Evolutionary conservation across 2,329 filamentous ascomycete genomes (phyloP), one percentile per base, ranked within the genome.

Genomic region (Fusarium sublunatum): DNA sequence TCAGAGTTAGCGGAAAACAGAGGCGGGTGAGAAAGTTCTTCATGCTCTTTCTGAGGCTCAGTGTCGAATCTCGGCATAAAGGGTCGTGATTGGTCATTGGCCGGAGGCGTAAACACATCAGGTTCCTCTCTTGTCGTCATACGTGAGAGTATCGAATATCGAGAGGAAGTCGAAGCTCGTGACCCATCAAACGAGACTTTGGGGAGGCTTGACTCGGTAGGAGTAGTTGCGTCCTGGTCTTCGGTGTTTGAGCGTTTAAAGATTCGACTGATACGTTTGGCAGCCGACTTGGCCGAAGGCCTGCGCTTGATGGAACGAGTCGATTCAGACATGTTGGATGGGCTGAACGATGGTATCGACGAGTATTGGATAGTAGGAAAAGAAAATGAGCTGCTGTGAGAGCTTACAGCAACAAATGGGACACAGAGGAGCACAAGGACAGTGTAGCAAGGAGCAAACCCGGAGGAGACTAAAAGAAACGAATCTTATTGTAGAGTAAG

Each of bases 211-310:
- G 48, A 13, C 2, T 58, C 59, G 3, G 26, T 29, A 1, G 51
- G 26, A 5, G 36, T 25, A 13, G 26, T 53, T 26, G 31, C 38
- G 5, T 67, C 64, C 1, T 48, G n/a, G 13, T 41, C 59, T 5
- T 66, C 51, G 12, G 42, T 64, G 40, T 55, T 67, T 40, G 46
- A 53, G 6, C 59, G 54, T 28, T 56, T 66, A 15, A 67, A 66
- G 36, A 66, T 67, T 6, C 64, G 55, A 39, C 64, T 58, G 19
- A 66, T 66, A 12, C 64, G 63, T 11, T 66, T 66, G 31, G 63
- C 64, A 45, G 64, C 55, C 24, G 55, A 58, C 48, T 67, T 67
- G 13, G 63, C 59, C 4, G 50, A 42, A 26, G 63, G 55, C 28
- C 49, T 52, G 7, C 55, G 53, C 40, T 66, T 66, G 12, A 67